Conservation (phyloP, 495 filamentous ascomycete genomes). For the Penicillium maclennaniae region DNA sequence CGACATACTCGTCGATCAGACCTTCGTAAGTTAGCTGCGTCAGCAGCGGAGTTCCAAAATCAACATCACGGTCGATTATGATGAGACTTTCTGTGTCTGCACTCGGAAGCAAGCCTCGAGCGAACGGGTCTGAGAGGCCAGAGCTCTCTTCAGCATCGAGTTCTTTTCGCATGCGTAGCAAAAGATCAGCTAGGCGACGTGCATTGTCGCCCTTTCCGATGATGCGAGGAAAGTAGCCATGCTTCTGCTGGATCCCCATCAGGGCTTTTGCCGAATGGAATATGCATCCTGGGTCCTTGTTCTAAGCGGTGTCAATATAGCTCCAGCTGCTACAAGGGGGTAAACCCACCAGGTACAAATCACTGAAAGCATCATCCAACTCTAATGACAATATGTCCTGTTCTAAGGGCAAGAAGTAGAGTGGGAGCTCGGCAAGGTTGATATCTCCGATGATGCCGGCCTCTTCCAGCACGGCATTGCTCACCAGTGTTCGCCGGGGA, state of each 20-base stretch:
- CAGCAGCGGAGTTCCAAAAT: constrained; percentile 84
- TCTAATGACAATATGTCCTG: constrained; percentile 89
- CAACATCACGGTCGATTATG: constrained; percentile 91
- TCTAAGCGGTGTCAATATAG: constrained; percentile 33
- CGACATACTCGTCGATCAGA: constrained; percentile 89
- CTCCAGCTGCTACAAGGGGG: not conserved
- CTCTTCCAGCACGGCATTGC: constrained; percentile 88
- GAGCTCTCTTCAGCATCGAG: constrained; percentile 74
- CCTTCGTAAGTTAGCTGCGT: constrained; percentile 98
- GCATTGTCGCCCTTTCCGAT: constrained; percentile 96
- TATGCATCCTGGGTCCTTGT: constrained; percentile 85
- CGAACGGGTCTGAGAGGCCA: constrained; percentile 50
- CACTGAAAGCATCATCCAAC: constrained; percentile 78
- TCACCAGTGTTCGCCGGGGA: constrained; percentile 85
- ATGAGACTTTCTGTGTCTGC: constrained; percentile 82
- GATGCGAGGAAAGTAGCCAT: constrained; percentile 93
- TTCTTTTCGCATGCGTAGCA: constrained; percentile 92
- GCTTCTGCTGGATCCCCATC: constrained; percentile 87
- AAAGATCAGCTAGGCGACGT: constrained; percentile 77
- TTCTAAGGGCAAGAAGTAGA: constrained; percentile 89
- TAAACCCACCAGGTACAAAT: constrained; percentile 70
- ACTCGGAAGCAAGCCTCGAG: constrained; percentile 75
- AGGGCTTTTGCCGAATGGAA: constrained; percentile 88
- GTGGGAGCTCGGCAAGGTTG: constrained; percentile 76
- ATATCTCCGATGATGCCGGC: constrained; percentile 90